Evolutionary conservation across 169 alveolate species (phyloP).

Genomic region (Eimeria sp.): DNA sequence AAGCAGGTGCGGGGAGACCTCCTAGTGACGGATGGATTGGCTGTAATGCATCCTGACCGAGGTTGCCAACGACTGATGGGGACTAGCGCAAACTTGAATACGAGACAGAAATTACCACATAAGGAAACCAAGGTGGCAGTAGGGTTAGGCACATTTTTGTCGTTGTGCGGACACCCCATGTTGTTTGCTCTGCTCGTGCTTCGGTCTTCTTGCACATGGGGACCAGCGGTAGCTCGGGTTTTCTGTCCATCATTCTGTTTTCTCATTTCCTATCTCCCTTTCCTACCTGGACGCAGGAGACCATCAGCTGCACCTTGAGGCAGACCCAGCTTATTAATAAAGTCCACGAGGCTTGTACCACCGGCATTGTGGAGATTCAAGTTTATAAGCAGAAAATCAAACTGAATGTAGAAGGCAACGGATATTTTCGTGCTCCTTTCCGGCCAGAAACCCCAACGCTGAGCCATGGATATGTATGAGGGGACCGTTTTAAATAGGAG

Average conservation of each 20-base stretch:
- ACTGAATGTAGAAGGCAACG: conserved; percentile 5
- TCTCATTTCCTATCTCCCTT: neutral
- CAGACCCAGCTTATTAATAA: neutral
- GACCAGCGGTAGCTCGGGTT: neutral
- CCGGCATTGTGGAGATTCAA: neutral
- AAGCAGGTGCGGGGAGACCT: neutral
- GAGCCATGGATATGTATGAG: neutral
- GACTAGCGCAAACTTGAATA: neutral
- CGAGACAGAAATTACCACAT: neutral
- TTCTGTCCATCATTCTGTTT: neutral
- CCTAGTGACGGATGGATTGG: neutral
- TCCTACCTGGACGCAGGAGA: neutral
- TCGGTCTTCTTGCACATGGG: neutral
- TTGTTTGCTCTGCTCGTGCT: neutral
- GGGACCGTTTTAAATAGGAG: neutral
- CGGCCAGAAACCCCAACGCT: neutral
- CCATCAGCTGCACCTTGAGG: neutral
- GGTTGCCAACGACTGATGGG: neutral
- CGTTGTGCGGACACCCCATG: conserved; percentile 2
- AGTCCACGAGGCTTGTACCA: neutral
- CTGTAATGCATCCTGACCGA: neutral
- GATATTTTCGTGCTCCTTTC: neutral
- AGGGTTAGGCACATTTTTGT: conserved; percentile 38
- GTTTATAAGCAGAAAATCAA: neutral
- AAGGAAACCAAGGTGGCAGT: neutral